Evolutionary conservation across 805 yeast species (phyloP).

Genomic region (Saccharomycodes ludwigii): DNA sequence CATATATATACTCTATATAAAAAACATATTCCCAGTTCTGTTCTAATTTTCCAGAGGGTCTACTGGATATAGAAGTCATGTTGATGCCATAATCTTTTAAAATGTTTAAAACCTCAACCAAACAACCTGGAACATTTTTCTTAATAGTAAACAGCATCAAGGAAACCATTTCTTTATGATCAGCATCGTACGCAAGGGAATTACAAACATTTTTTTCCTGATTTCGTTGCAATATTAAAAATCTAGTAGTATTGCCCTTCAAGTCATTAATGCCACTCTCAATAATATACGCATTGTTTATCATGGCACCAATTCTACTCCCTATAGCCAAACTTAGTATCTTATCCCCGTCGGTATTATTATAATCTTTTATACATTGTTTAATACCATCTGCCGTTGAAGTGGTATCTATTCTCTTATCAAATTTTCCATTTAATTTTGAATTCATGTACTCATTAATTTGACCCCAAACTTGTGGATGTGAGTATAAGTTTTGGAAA

Average conservation of each 20-base stretch:
- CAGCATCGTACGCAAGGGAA: neutral
- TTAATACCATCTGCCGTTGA: slow-evolving; percentile 85
- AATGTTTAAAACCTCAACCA: slow-evolving; percentile 49
- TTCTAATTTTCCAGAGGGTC: slow-evolving; percentile 40
- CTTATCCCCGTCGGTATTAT: slow-evolving; percentile 21
- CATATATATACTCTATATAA: slow-evolving; percentile 47
- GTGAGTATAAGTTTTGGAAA: slow-evolving; percentile 61
- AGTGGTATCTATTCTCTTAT: slow-evolving; percentile 43
- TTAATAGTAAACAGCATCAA: slow-evolving; percentile 54
- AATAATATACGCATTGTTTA: slow-evolving; percentile 45
- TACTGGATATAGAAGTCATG: slow-evolving; percentile 58
- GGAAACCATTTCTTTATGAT: slow-evolving; percentile 25
- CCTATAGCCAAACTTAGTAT: slow-evolving; percentile 64
- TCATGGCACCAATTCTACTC: slow-evolving; percentile 50
- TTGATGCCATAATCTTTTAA: slow-evolving; percentile 47
- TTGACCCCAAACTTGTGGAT: slow-evolving; percentile 98
- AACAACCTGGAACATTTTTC: slow-evolving; percentile 60
- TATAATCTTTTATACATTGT: slow-evolving; percentile 30
- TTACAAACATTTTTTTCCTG: slow-evolving; percentile 4
- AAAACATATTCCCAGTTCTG: slow-evolving; percentile 68
- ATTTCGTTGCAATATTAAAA: slow-evolving; percentile 48
- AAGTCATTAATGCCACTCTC: slow-evolving; percentile 55
- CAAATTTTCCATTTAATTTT: slow-evolving; percentile 20
- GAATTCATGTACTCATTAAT: slow-evolving; percentile 43
- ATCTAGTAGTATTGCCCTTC: slow-evolving; percentile 72